Evolutionary conservation across 2,329 filamentous ascomycete genomes (phyloP).

Genomic region (Fusarium brevicatenulatum): DNA sequence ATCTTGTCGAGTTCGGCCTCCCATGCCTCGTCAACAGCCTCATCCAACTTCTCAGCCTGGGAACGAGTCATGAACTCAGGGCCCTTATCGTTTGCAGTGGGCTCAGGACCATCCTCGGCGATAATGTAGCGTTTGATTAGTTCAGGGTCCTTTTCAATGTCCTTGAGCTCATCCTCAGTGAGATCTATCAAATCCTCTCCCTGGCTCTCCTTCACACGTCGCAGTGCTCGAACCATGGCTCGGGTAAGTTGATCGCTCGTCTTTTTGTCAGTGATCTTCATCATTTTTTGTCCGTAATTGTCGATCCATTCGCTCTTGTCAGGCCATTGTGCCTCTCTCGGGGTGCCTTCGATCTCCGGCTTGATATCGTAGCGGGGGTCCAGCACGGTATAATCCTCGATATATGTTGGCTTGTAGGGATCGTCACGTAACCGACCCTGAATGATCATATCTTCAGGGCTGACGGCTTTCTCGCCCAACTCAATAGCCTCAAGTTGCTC

Average conservation of each 20-base stretch:
- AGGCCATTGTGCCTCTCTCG: conserved; percentile 67
- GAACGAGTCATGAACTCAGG: conserved; percentile 48
- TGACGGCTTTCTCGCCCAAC: conserved; percentile 81
- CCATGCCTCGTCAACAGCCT: conserved; percentile 51
- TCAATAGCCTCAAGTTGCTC: conserved; percentile 85
- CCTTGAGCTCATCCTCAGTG: conserved; percentile 59
- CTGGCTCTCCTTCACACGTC: conserved; percentile 54
- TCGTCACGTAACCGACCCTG: conserved; percentile 79
- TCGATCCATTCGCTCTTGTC: conserved; percentile 66
- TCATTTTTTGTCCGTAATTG: conserved; percentile 64
- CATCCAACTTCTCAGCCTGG: conserved; percentile 51
- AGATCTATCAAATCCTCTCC: conserved; percentile 59
- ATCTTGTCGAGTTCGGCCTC: conserved; percentile 53
- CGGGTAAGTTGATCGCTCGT: conserved; percentile 55
- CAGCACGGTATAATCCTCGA: conserved; percentile 84
- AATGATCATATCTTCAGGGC: conserved; percentile 76
- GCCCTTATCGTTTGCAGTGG: conserved; percentile 40
- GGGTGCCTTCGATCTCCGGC: conserved; percentile 59
- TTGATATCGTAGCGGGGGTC: conserved; percentile 82
- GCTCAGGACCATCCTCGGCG: conserved; percentile 44
- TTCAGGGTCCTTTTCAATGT: conserved; percentile 54
- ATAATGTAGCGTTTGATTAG: conserved; percentile 52
- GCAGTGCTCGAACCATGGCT: conserved; percentile 55
- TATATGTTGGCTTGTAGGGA: conserved; percentile 76
- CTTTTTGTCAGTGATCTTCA: conserved; percentile 54